Percentiles rank a stretch among this genome's conserved stretches.
Conservation (phyloP, 2,329 filamentous ascomycete genomes). For the Sporothrix mexicana region DNA sequence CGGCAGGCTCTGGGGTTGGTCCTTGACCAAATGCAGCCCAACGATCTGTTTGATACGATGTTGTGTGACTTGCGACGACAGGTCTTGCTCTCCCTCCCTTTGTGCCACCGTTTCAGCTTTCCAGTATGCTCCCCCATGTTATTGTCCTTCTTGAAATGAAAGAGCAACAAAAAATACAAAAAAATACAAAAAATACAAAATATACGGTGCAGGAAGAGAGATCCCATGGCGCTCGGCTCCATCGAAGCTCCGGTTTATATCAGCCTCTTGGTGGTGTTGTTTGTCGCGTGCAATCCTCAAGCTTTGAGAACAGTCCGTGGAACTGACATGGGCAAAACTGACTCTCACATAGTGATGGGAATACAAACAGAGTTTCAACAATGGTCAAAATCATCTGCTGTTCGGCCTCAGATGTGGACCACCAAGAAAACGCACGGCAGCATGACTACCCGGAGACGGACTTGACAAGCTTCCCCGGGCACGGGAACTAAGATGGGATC, state of each 20-base stretch:
- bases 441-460: not conserved
- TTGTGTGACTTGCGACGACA: not conserved
- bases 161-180: no score
- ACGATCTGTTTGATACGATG: slow-evolving; percentile 3
- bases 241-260: not conserved
- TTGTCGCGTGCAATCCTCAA: not conserved
- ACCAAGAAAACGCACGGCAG: not conserved
- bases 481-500: slow-evolving; percentile 3
- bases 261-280: not conserved
- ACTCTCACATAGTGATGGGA: no score
- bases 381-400: no score
- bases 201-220: no score
- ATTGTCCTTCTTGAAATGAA: not conserved
- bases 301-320: not conserved
- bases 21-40: not conserved
- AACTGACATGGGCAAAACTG: no score
- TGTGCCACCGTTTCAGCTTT: not conserved
- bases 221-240: no score
- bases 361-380: no score
- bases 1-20: not conserved
- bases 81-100: not conserved
- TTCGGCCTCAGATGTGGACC: no score
- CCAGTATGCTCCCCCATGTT: not conserved
- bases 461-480: not conserved
- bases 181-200: no score